Evolutionary conservation across 805 yeast species (phyloP).

Genomic region (Cyberlindnera mycetangii): DNA sequence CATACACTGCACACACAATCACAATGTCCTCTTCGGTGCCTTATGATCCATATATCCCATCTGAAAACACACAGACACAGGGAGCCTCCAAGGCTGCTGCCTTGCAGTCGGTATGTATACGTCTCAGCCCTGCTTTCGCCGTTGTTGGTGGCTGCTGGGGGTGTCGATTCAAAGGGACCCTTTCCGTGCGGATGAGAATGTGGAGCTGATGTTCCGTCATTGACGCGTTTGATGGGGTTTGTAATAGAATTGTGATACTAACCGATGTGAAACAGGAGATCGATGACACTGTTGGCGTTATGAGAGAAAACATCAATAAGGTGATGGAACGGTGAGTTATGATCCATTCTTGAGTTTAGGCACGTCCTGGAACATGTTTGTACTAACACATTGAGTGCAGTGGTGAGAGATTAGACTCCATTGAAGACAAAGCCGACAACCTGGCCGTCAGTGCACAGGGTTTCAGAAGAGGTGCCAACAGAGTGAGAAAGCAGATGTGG

Average conservation of each 20-base stretch:
- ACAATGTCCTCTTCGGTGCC: constrained; percentile 76
- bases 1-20: constrained; percentile 4
- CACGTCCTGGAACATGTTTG: constrained; percentile 35
- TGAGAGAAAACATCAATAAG: constrained; percentile 95
- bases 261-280: constrained; percentile 55
- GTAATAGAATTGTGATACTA: constrained; percentile 10
- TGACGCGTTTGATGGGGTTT: neutral
- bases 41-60: constrained; percentile 82
- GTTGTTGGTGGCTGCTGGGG: neutral
- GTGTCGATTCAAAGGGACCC: neutral
- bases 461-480: constrained; percentile 93
- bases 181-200: neutral
- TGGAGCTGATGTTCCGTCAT: neutral
- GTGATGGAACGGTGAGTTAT: constrained; percentile 64
- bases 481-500: constrained; percentile 99
- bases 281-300: constrained; percentile 94
- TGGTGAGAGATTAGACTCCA: constrained; percentile 89
- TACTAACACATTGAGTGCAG: constrained; percentile 85
- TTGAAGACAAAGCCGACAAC: constrained; percentile 91
- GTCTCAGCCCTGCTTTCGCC: neutral
- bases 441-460: constrained; percentile 91
- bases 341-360: neutral
- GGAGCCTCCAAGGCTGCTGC: constrained; percentile 54
- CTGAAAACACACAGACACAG: constrained; percentile 34
- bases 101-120: constrained; percentile 66